Evolutionary conservation across 495 filamentous ascomycete genomes (phyloP).

Genomic region (Podospora pseudoanserina): DNA sequence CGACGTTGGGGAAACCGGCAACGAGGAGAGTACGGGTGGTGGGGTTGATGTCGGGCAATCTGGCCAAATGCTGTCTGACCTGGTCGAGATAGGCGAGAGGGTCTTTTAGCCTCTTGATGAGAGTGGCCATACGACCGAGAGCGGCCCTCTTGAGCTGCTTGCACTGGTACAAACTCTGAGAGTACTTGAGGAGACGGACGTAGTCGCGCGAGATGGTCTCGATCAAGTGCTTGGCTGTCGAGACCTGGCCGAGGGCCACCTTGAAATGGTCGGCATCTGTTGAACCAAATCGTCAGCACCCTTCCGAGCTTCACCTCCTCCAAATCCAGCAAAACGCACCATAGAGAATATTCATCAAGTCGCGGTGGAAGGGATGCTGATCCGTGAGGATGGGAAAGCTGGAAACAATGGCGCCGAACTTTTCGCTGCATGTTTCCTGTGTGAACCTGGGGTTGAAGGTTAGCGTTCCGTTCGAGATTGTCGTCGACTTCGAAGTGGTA

Average conservation of each 20-base stretch:
- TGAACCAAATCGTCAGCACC: slow-evolving; percentile 46
- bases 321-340: slow-evolving; percentile 26
- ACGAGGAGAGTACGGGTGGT: slow-evolving; percentile 93
- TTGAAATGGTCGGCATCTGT: slow-evolving; percentile 97
- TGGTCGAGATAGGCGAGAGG: slow-evolving; percentile 94
- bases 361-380: slow-evolving; percentile 91
- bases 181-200: slow-evolving; percentile 83
- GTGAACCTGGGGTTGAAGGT: slow-evolving; percentile 56
- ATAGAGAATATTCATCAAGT: slow-evolving; percentile 59
- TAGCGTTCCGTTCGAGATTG: slow-evolving; percentile 47
- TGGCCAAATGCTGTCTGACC: slow-evolving; percentile 94
- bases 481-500: slow-evolving; percentile 69
- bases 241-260: slow-evolving; percentile 92
- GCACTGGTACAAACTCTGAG: slow-evolving; percentile 77
- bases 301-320: neutral
- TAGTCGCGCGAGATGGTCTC: slow-evolving; percentile 95
- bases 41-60: slow-evolving; percentile 95
- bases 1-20: slow-evolving; percentile 96
- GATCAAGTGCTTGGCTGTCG: slow-evolving; percentile 92
- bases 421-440: slow-evolving; percentile 94
- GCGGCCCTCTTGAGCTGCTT: slow-evolving; percentile 52
- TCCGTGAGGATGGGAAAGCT: slow-evolving; percentile 92
- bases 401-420: slow-evolving; percentile 82
- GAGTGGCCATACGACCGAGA: slow-evolving; percentile 88
- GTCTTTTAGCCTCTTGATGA: slow-evolving; percentile 88